These are phyloP conservation scores for Ophidiomyces ophidiicola DNA, from an alignment of 2,329 filamentous ascomycete species.

Conservation along the genomic window DNA sequence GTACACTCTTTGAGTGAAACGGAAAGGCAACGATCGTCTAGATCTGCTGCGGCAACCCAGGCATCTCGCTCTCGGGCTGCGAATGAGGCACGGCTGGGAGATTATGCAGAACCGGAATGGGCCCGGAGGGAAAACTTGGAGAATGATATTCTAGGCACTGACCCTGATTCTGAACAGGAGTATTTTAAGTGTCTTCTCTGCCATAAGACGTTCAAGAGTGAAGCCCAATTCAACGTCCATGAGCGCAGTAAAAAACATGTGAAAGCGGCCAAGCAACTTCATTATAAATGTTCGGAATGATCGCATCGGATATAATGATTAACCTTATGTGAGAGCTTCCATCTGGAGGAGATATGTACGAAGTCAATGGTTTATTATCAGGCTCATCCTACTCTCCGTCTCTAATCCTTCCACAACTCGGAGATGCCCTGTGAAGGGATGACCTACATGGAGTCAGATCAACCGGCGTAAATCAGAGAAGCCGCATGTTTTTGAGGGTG, in stretches of 20 bases:
- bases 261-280: conserved; percentile 71
- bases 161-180: conserved; percentile 40
- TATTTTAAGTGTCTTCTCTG: conserved; percentile 53
- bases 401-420: too few species aligned
- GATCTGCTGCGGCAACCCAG: conserved; percentile 70
- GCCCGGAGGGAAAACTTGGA: conserved; percentile 47
- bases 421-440: too few species aligned
- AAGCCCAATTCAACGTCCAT: conserved; percentile 81
- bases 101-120: conserved; percentile 60
- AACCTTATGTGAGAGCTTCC: too few species aligned
- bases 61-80: conserved; percentile 70
- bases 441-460: too few species aligned
- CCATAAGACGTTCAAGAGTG: conserved; percentile 65
- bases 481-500: too few species aligned
- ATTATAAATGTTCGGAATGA: too few species aligned
- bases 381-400: too few species aligned
- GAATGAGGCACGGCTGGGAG: conserved; percentile 61
- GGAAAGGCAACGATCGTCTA: conserved; percentile 64
- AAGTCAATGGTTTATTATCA: too few species aligned
- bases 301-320: too few species aligned
- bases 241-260: conserved; percentile 94
- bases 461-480: too few species aligned
- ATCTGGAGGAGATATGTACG: too few species aligned
- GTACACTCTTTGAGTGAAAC: conserved; percentile 64
- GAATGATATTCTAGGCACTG: conserved; percentile 37